A percentile compares a stretch with the other conserved stretches of the same genome.
Conservation (phyloP, 1,284 basidiomycete species). For the Neonothopanus nambi region DNA sequence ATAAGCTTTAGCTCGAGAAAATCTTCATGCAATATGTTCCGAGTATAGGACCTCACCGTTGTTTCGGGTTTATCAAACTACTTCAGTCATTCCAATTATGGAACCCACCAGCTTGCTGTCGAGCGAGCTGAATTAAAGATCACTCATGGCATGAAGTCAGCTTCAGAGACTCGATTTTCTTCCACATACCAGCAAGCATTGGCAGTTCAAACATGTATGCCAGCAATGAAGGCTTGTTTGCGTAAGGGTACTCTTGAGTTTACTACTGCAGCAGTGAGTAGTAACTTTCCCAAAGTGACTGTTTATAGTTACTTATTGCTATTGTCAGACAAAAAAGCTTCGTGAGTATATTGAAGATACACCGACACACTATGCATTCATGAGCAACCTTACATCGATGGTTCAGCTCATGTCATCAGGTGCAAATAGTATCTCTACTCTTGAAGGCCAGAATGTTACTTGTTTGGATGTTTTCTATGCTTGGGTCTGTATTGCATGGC, state of each 20-base stretch:
- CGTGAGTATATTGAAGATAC: neutral
- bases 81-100: constrained; percentile 15
- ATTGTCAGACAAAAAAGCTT: neutral
- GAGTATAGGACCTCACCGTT: constrained; percentile 14
- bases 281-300: neutral
- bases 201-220: constrained; percentile 12
- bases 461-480: constrained; percentile 13
- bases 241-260: constrained; percentile 8
- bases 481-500: constrained; percentile 12
- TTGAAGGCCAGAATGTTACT: constrained; percentile 10
- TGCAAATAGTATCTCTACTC: constrained; percentile 5
- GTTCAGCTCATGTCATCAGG: neutral
- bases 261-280: constrained; percentile 10
- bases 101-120: constrained; percentile 7
- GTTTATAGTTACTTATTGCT: neutral
- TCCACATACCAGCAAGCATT: constrained; percentile 12
- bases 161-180: constrained; percentile 15
- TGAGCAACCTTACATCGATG: neutral
- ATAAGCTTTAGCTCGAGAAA: neutral
- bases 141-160: constrained; percentile 14
- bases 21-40: too few species aligned
- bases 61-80: constrained; percentile 14
- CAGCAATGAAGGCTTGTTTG: constrained; percentile 11
- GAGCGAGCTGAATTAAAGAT: constrained; percentile 10
- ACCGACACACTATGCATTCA: constrained; percentile 1